phyloP scores from a whole-genome alignment of 2,329 filamentous ascomycete species.

The Monilinia fructicola region DNA sequence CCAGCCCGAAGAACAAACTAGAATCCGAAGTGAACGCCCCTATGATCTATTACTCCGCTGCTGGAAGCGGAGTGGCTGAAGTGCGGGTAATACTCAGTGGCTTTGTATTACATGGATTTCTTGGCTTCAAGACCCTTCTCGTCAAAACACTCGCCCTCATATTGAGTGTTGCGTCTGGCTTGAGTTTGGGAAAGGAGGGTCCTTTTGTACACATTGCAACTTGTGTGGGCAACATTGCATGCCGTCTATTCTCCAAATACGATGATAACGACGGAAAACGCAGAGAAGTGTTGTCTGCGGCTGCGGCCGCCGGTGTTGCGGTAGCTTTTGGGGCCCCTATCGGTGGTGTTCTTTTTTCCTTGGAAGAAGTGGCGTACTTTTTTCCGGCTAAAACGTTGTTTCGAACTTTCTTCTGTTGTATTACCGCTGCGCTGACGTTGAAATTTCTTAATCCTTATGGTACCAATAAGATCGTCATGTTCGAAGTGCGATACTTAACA shows the following conservation, averaged over 20 bases:
- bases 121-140: constrained; percentile 81
- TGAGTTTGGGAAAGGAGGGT: constrained; percentile 89
- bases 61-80: constrained; percentile 93
- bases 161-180: constrained; percentile 85
- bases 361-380: constrained; percentile 96
- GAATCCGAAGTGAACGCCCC: constrained; percentile 51
- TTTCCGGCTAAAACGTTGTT: constrained; percentile 97
- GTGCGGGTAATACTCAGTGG: constrained; percentile 97
- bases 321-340: constrained; percentile 92
- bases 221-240: constrained; percentile 92
- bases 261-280: constrained; percentile 91
- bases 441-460: constrained; percentile 97
- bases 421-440: constrained; percentile 83
- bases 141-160: constrained; percentile 83
- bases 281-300: constrained; percentile 89
- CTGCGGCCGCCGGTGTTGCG: constrained; percentile 86
- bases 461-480: constrained; percentile 93
- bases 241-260: constrained; percentile 92
- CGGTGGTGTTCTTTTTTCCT: constrained; percentile 85
- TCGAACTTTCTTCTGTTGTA: constrained; percentile 97
- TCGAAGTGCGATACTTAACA: constrained; percentile 84
- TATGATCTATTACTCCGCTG: constrained; percentile 94
- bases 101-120: constrained; percentile 93
- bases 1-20: constrained; percentile 42
- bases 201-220: constrained; percentile 98